These are phyloP conservation scores for Lycium ferocissimum DNA, from an alignment of 257 asterid species.

Conservation along the genomic window DNA sequence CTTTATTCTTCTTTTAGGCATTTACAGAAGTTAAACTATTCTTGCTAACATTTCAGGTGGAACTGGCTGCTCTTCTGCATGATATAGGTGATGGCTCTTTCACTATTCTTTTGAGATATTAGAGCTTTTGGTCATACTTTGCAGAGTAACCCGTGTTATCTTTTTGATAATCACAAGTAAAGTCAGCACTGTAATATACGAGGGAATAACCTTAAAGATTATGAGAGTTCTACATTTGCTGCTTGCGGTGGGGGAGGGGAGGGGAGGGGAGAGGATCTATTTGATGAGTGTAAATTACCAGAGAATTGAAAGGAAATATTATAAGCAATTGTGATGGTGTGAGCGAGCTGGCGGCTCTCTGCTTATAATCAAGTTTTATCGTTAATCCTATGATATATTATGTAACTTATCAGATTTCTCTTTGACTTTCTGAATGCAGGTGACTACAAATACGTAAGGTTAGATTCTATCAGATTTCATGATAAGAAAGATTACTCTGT, in stretches of 20 bases:
- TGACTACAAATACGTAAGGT: conserved; percentile 91
- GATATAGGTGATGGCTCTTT: conserved; percentile 68
- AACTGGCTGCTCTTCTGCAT: conserved; percentile 95
- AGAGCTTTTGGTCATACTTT: neutral
- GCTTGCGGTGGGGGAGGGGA: conserved; percentile 6
- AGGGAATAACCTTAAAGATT: neutral
- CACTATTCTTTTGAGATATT: conserved; percentile 9
- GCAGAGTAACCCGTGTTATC: neutral
- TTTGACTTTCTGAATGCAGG: conserved; percentile 60
- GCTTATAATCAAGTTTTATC: neutral
- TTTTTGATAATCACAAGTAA: neutral
- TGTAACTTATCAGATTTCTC: conserved; percentile 40
- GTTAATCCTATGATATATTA: conserved; percentile 2
- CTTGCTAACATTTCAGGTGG: conserved; percentile 64
- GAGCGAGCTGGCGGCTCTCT: neutral
- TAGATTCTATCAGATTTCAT: conserved; percentile 39
- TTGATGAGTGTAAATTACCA: conserved; percentile 14
- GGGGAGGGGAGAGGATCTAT: neutral
- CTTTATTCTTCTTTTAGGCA: neutral
- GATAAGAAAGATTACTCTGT: conserved; percentile 23
- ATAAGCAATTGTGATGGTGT: conserved; percentile 7
- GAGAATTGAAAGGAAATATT: conserved; percentile 12
- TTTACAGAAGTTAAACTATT: conserved; percentile 24
- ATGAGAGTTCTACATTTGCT: neutral
- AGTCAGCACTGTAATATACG: neutral